A percentile compares a stretch with the other conserved stretches of the same genome.
Evolutionary conservation across 176 grass and related monocot genomes (phyloP).

Genomic region (Phoenix dactylifera): DNA sequence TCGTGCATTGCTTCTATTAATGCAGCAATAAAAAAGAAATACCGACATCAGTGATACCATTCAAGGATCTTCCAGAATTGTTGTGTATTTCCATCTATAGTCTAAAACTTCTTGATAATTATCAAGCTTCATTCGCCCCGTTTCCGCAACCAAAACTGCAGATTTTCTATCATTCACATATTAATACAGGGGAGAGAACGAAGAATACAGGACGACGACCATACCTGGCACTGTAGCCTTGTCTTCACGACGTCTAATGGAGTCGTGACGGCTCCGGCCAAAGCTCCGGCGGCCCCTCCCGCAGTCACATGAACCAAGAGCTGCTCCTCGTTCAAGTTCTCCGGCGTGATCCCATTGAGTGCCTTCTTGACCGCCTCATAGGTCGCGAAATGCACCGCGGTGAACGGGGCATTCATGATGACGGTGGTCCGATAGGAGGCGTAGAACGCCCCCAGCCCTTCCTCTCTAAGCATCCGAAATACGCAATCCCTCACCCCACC

Average conservation of each 20-base stretch:
- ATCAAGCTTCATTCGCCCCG: too few relatives aligned
- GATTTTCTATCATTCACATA: too few relatives aligned
- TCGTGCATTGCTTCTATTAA: too few relatives aligned
- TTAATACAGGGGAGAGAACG: too few relatives aligned
- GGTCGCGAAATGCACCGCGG: conserved; percentile 70
- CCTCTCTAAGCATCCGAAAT: conserved; percentile 51
- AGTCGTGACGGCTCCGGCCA: conserved; percentile 54
- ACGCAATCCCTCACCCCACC: conserved; percentile 57
- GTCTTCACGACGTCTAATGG: conserved; percentile 91
- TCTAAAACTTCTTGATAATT: too few relatives aligned
- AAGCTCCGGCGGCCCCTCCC: conserved; percentile 55
- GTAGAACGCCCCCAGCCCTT: conserved; percentile 55
- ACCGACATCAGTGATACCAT: too few relatives aligned
- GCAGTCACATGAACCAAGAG: conserved; percentile 67
- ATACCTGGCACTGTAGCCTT: conserved; percentile 87
- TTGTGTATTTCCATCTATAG: too few relatives aligned
- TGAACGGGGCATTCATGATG: conserved; percentile 83
- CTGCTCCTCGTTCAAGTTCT: conserved; percentile 42
- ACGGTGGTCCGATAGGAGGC: conserved; percentile 70
- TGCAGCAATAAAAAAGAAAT: too few relatives aligned
- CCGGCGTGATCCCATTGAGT: conserved; percentile 40
- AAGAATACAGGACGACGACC: too few relatives aligned
- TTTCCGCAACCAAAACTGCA: too few relatives aligned
- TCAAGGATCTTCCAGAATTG: too few relatives aligned
- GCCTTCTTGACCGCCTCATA: conserved; percentile 76